Conservation (phyloP, 1,284 basidiomycete species). For the Tilletia caries region DNA sequence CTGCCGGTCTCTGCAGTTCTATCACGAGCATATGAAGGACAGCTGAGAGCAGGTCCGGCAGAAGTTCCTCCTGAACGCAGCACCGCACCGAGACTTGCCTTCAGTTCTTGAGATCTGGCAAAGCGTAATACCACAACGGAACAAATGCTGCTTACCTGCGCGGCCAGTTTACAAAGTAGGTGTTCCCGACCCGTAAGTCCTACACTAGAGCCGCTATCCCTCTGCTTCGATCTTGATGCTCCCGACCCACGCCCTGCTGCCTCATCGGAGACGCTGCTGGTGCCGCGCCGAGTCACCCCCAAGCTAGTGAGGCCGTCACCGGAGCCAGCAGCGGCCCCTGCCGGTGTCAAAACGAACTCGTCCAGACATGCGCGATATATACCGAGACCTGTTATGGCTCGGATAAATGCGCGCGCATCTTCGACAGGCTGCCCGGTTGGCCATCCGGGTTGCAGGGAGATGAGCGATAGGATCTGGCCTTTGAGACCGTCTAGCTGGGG, state of each 20-base stretch:
- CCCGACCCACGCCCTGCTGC: slow-evolving; percentile 17
- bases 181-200: slow-evolving; percentile 37
- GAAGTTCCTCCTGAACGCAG: slow-evolving; percentile 25
- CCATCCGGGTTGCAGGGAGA: slow-evolving; percentile 28
- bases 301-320: slow-evolving; percentile 23
- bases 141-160: slow-evolving; percentile 24
- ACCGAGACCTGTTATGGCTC: background rate
- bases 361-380: slow-evolving; percentile 8
- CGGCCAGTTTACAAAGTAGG: slow-evolving; percentile 39
- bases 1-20: slow-evolving; percentile 19
- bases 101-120: background rate
- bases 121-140: no score
- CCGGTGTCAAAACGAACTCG: slow-evolving; percentile 14
- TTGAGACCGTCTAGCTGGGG: slow-evolving; percentile 28
- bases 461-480: slow-evolving; percentile 25
- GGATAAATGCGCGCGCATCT: slow-evolving; percentile 28
- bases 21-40: slow-evolving; percentile 33
- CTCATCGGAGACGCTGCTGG: background rate
- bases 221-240: slow-evolving; percentile 5
- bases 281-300: background rate
- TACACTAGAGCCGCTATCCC: slow-evolving; percentile 25
- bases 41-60: slow-evolving; percentile 30
- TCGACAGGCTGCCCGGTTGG: slow-evolving; percentile 22
- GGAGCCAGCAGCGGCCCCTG: slow-evolving; percentile 16
- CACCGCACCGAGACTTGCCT: no score